A percentile compares a stretch with the other conserved stretches of the same genome.
Conservation (phyloP, 352 stramenopile species). For the Phytophthora lateralis region DNA sequence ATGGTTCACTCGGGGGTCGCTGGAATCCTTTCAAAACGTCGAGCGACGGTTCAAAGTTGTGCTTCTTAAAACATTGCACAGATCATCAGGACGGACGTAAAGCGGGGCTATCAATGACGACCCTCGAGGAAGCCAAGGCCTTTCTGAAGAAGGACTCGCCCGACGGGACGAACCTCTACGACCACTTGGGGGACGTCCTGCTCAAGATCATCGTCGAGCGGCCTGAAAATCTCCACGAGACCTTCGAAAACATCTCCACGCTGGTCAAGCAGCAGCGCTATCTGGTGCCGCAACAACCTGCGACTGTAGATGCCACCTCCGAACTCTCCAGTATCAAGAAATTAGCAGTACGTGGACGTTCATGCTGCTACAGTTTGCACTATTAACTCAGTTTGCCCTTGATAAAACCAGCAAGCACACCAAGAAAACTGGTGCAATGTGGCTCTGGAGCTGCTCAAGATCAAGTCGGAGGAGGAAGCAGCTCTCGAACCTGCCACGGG, state of each 20-base stretch:
- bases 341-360: constrained; percentile 49
- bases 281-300: constrained; percentile 37
- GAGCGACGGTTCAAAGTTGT: constrained; percentile 26
- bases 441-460: constrained; percentile 64
- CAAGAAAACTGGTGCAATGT: constrained; percentile 72
- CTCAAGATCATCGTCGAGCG: constrained; percentile 88
- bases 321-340: constrained; percentile 50
- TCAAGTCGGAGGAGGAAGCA: constrained; percentile 53
- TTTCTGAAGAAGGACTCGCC: constrained; percentile 83
- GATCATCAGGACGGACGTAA: constrained; percentile 7
- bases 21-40: constrained; percentile 22
- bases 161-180: constrained; percentile 86
- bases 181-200: constrained; percentile 85
- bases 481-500: constrained; percentile 42
- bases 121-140: constrained; percentile 88
- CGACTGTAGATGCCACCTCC: constrained; percentile 27
- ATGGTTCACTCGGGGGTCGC: constrained; percentile 7
- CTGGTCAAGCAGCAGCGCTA: constrained; percentile 86
- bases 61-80: constrained; percentile 13
- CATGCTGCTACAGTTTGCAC: constrained; percentile 1
- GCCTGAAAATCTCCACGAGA: constrained; percentile 82
- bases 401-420: constrained; percentile 46
- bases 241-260: constrained; percentile 89
- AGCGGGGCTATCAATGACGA: constrained; percentile 72
- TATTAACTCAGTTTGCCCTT: neutral